Evolutionary conservation across 495 filamentous ascomycete genomes (phyloP).

Genomic region (Xylaria longipes): DNA sequence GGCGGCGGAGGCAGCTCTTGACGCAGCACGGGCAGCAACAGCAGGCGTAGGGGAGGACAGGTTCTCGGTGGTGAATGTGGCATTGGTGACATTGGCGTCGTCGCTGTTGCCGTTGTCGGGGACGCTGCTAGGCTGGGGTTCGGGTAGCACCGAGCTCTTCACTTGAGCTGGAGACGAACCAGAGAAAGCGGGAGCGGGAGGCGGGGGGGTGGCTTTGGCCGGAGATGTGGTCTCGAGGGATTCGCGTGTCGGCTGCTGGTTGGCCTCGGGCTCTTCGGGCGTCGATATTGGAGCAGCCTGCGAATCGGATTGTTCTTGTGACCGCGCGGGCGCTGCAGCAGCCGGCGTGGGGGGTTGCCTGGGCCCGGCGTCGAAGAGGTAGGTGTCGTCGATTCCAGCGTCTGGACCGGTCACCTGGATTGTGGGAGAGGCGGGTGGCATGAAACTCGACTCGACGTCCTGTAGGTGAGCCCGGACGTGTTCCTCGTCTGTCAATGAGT

Average conservation of each 20-base stretch:
- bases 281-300: conserved; percentile 7
- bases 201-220: not conserved
- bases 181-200: not conserved
- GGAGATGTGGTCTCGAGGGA: conserved; percentile 7
- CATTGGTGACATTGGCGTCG: conserved; percentile 39
- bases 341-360: not conserved
- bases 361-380: conserved; percentile 59
- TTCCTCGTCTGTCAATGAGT: conserved; percentile 54
- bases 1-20: conserved; percentile 56
- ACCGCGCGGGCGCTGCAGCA: not conserved
- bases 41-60: conserved; percentile 73
- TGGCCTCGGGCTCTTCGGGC: conserved; percentile 10
- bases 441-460: conserved; percentile 88
- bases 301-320: not conserved
- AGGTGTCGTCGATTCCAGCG: conserved; percentile 66
- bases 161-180: conserved; percentile 27
- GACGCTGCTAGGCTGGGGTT: conserved; percentile 32
- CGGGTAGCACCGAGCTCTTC: conserved; percentile 32
- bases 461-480: conserved; percentile 65
- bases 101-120: not conserved
- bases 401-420: conserved; percentile 47
- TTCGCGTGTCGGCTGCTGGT: conserved; percentile 12
- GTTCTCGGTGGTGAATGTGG: conserved; percentile 65
- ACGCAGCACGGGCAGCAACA: conserved; percentile 63
- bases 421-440: conserved; percentile 60